These are phyloP conservation scores for Taphrina sp. DNA, from an alignment of 1,139 yeast genomes.

Conservation along the genomic window DNA sequence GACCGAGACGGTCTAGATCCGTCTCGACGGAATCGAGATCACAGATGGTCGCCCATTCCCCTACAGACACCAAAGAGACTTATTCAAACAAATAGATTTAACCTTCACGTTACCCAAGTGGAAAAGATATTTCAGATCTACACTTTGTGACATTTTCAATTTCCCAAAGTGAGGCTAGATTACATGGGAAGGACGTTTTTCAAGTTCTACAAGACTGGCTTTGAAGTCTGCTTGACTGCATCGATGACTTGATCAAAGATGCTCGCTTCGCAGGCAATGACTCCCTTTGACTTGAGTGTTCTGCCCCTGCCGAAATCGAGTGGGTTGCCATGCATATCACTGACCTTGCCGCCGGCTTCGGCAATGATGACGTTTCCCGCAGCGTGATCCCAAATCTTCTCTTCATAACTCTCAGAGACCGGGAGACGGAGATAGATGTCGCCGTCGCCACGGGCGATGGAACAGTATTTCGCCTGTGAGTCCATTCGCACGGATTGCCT, in stretches of 20 bases:
- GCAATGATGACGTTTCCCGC: slow-evolving; percentile 83
- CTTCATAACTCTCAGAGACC: slow-evolving; percentile 68
- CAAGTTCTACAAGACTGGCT: slow-evolving; percentile 8
- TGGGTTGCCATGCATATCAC: slow-evolving; percentile 70
- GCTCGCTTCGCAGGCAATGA: slow-evolving; percentile 56
- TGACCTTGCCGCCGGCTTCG: slow-evolving; percentile 89
- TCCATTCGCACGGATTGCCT: slow-evolving; percentile 58
- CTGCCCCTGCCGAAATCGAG: slow-evolving; percentile 89
- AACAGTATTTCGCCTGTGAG: slow-evolving; percentile 93
- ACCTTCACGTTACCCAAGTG: too few relatives aligned
- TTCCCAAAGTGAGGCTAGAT: too few relatives aligned
- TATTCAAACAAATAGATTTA: too few relatives aligned
- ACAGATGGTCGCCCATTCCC: too few relatives aligned
- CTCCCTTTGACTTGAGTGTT: slow-evolving; percentile 77
- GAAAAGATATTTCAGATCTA: too few relatives aligned
- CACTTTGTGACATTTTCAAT: too few relatives aligned
- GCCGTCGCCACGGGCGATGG: slow-evolving; percentile 85
- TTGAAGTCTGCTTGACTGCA: slow-evolving; percentile 26
- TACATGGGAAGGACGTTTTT: too few relatives aligned
- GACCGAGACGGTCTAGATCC: not conserved
- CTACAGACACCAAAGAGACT: too few relatives aligned
- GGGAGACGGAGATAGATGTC: slow-evolving; percentile 90
- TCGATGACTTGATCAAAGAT: slow-evolving; percentile 28
- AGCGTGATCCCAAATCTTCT: slow-evolving; percentile 98
- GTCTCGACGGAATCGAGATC: too few relatives aligned